Conservation (phyloP, 257 asterid species). For the Solanum chiquidenum region DNA sequence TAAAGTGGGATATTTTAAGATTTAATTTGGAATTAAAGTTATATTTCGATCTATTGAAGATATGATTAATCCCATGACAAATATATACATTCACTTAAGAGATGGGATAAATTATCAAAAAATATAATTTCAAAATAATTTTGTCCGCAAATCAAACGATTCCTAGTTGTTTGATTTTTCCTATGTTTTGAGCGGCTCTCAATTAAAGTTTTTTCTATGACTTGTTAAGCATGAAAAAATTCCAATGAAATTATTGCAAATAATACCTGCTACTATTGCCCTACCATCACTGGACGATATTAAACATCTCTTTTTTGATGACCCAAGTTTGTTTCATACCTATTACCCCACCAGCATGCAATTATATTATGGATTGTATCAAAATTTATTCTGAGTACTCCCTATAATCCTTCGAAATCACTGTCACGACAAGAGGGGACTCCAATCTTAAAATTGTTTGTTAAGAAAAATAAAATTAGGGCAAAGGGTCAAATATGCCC, state of each 20-base stretch:
- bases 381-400: background rate
- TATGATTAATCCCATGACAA: background rate
- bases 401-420: background rate
- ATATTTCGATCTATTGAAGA: background rate
- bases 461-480: too few species aligned
- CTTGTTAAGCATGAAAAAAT: background rate
- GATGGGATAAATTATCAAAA: background rate
- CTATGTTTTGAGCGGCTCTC: background rate
- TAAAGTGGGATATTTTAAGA: background rate
- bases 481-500: too few species aligned
- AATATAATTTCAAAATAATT: background rate
- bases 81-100: background rate
- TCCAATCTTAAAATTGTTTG: too few species aligned
- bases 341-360: background rate
- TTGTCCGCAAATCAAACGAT: background rate
- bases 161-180: background rate
- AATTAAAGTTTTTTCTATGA: background rate
- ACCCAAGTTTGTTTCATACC: background rate
- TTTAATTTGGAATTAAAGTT: background rate
- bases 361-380: background rate
- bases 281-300: background rate
- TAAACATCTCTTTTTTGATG: background rate
- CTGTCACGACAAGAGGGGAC: background rate
- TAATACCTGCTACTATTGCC: background rate
- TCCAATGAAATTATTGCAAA: background rate